Base-by-base conservation (phyloP, 1,284 basidiomycete genomes). In the Bjerkandera adusta region DNA sequence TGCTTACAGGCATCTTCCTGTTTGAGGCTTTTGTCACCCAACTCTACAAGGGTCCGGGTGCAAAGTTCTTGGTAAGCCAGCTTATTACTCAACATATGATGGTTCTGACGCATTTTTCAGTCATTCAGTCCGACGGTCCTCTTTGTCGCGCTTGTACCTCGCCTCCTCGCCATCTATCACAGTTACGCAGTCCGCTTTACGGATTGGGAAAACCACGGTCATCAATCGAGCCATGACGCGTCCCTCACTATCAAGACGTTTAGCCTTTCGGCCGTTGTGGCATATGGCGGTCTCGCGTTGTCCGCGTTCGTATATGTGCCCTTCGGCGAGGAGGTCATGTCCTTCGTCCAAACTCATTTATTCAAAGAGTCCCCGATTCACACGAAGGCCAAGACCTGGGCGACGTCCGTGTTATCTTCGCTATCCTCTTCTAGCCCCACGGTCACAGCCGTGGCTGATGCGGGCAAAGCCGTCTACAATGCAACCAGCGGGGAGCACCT, bases 161-260 rank as follows among this genome's bases (percentile, higher is more conserved):
- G 83, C 50, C 76, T 98, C 26, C 78, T 96, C n/a, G 76, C 74
- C 0, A 65, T 88, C 1, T 96, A 97, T 68, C 85, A 87, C 53
- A 60, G 69, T 0, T 76, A 86, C 38, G 90, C 92, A 0, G 70
- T 70, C 25, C 68, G 73, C 6, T 76, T 97, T 44, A 96, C 95
- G 1, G 68, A 77, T 41, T 97, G 91, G 90, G 96, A 99, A 68
- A 92, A 95, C 61, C 92, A 97, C 62, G 75, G 79, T 2, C 90
- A 91, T 53, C 77, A 87, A 55, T 86, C 85, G 2, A 78, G 81
- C 1, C 83, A 92, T 62, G 79, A 83, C 50, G 79, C 83, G 12
- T 92, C 89, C 5, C 75, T 97, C 26, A 96, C 95, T 5, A 73
- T 90, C 61, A 99, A 99, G 68, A 88, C 91, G 0, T 99, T 99